Conservation (phyloP, 352 stramenopile genomes). For the Globisporangium lucens region DNA sequence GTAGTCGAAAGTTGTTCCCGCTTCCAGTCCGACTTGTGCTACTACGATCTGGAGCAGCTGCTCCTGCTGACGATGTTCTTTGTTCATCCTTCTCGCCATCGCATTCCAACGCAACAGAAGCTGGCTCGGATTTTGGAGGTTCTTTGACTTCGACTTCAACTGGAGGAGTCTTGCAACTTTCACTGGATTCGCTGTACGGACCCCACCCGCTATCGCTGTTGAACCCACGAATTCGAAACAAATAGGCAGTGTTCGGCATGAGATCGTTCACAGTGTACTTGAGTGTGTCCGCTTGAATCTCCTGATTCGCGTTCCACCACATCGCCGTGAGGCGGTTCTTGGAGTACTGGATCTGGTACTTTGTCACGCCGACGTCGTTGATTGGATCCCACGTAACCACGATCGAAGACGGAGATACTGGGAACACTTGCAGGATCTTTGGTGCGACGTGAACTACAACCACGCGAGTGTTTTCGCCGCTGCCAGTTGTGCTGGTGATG, state of each 20-base stretch:
- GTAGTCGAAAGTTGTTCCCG: constrained; percentile 18
- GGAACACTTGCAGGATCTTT: constrained; percentile 53
- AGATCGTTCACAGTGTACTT: constrained; percentile 59
- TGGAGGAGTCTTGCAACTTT: constrained; percentile 49
- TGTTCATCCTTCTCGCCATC: constrained; percentile 11
- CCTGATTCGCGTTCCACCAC: constrained; percentile 76
- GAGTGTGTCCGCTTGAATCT: constrained; percentile 52
- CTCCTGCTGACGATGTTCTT: not conserved
- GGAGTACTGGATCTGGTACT: constrained; percentile 81
- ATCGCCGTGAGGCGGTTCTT: constrained; percentile 78
- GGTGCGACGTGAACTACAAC: constrained; percentile 29
- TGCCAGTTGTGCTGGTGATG: constrained; percentile 12
- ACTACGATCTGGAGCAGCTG: not conserved
- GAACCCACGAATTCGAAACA: constrained; percentile 69
- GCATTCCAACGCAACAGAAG: not conserved
- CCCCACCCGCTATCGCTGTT: constrained; percentile 58
- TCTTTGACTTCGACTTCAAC: constrained; percentile 13
- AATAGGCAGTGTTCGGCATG: constrained; percentile 53
- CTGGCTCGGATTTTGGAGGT: constrained; percentile 5
- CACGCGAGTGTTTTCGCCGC: constrained; percentile 14
- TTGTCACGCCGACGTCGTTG: constrained; percentile 49
- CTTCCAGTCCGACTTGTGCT: constrained; percentile 18
- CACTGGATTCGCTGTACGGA: constrained; percentile 69
- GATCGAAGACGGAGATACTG: constrained; percentile 55
- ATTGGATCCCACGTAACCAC: constrained; percentile 73